Base-by-base conservation (phyloP, 2,329 filamentous ascomycete species). In the Fusarium metavorans region DNA sequence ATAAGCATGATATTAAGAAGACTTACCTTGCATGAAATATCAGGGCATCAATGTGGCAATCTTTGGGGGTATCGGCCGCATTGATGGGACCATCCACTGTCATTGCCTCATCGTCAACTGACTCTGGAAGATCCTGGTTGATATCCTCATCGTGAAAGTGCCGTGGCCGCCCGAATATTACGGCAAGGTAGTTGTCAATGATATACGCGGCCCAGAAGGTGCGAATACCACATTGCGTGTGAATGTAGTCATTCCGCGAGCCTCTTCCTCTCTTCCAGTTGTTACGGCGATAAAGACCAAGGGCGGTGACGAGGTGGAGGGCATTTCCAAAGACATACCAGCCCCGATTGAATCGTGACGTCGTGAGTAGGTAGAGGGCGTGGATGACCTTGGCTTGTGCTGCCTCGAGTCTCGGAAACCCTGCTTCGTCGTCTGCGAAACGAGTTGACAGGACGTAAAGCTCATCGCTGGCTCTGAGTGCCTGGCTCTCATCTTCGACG, bases 121-220 rank as follows among this genome's bases (percentile, higher is more conserved):
- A 75, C 18, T 85, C 85, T 0, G 90, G 90, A n/a, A 90, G 84
- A 3, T 87, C 86, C 67, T 92, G 90, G 62, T 92, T 90, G 57
- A 91, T 90, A 60, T 92, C 89, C 37, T 91, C 88, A 52, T 92
- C 90, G 58, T 91, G 90, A 30, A 91, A 88, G 16, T 90, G 85
- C 9, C 89, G 81, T 1, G 91, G 91, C 7, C 91, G 84, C 0
- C 91, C 91, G 34, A 92, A 87, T 20, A 91, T 88, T n/a, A 91
- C 88, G 27, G 89, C 88, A 1, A 92, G 82, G 66, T 92, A 92
- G 43, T 90, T 90, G 74, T 92, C 90, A 2, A 92, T 81, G 1
- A 87, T 88, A 75, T 92, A 92, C 0, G 88, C 87, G 4, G 87
- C 87, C 91, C 91, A 92, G 60, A 92, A 92, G 0, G 88, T 86